Percentiles rank a stretch among this genome's conserved stretches.
These are phyloP conservation scores for Trichophyton simii DNA, from an alignment of 2,329 filamentous ascomycete species.

Conservation along the genomic window DNA sequence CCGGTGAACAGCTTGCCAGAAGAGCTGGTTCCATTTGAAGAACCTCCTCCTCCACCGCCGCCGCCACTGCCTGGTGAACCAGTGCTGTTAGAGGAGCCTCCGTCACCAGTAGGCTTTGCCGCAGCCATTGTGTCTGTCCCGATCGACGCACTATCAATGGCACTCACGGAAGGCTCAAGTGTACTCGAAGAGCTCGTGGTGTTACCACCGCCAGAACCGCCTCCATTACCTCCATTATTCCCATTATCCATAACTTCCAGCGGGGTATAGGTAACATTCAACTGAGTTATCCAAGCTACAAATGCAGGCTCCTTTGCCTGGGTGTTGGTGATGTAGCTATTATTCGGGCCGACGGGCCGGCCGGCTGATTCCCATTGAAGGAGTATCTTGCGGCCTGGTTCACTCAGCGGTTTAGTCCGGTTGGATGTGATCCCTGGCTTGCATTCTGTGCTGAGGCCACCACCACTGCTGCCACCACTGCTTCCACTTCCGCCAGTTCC, in stretches of 20 bases:
- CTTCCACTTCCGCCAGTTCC: not conserved
- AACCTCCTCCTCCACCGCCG: not conserved
- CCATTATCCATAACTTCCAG: slow-evolving; percentile 33
- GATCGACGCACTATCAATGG: not conserved
- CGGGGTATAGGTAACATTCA: slow-evolving; percentile 59
- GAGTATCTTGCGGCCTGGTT: slow-evolving; percentile 58
- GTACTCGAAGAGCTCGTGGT: not conserved
- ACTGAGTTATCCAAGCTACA: slow-evolving; percentile 64
- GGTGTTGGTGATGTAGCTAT: slow-evolving; percentile 60
- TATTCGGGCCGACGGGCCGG: slow-evolving; percentile 60
- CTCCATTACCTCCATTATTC: slow-evolving; percentile 39
- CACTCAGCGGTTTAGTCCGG: slow-evolving; percentile 57
- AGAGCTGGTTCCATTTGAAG: not conserved
- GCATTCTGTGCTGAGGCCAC: slow-evolving; percentile 35
- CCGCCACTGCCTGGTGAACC: not conserved
- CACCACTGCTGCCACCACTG: not conserved
- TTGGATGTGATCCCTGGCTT: slow-evolving; percentile 54
- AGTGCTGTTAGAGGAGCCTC: not conserved
- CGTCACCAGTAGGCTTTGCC: not conserved
- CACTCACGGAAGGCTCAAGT: not conserved
- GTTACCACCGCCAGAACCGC: not conserved
- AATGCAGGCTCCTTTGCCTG: slow-evolving; percentile 48
- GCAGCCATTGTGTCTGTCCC: not conserved
- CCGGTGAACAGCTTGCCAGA: not conserved
- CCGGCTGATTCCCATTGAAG: slow-evolving; percentile 63